A percentile compares a stretch with the other conserved stretches of the same genome.
These are phyloP conservation scores for Colletotrichum ledebouriae DNA, from an alignment of 2,329 filamentous ascomycete species.

Conservation along the genomic window DNA sequence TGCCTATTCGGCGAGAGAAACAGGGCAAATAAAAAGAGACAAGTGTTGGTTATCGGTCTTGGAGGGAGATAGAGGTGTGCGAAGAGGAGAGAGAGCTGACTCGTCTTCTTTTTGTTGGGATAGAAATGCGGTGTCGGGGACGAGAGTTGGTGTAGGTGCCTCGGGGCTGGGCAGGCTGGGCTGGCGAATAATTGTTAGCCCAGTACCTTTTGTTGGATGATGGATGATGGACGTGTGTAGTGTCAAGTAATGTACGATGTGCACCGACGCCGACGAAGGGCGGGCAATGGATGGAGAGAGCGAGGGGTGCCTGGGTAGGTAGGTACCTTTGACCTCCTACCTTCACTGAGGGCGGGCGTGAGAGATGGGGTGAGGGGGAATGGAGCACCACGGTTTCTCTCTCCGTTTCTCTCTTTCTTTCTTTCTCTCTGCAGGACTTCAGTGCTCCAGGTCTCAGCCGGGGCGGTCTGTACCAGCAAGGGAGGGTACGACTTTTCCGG, in stretches of 20 bases:
- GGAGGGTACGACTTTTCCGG: constrained; percentile 1
- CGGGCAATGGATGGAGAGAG: constrained; percentile 5
- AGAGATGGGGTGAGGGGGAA: constrained; percentile 27
- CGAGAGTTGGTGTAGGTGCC: constrained; percentile 27
- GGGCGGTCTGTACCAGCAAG: constrained; percentile 7
- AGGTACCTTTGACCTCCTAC: constrained; percentile 22
- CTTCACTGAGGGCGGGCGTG: constrained; percentile 1
- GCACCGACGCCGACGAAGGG: constrained; percentile 30
- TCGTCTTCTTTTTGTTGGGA: constrained; percentile 25
- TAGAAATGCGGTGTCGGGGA: constrained; percentile 39
- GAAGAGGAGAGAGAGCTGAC: constrained; percentile 27
- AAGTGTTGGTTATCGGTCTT: constrained; percentile 1
- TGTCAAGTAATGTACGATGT: constrained; percentile 34
- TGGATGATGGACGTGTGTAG: constrained; percentile 23
- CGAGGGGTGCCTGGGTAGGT: constrained; percentile 13
- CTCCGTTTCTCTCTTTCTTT: not conserved
- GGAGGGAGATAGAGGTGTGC: constrained; percentile 4
- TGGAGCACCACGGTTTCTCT: constrained; percentile 3
- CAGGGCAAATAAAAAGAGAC: constrained; percentile 17
- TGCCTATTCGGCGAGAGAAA: constrained; percentile 9
- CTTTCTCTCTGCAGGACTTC: not conserved
- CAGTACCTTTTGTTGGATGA: constrained; percentile 18
- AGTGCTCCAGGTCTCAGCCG: not conserved
- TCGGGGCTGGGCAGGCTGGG: constrained; percentile 36
- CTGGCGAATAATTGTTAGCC: constrained; percentile 39